phyloP scores from a whole-genome alignment of 306 rosid genomes.

The Cyamopsis tetragonoloba region DNA sequence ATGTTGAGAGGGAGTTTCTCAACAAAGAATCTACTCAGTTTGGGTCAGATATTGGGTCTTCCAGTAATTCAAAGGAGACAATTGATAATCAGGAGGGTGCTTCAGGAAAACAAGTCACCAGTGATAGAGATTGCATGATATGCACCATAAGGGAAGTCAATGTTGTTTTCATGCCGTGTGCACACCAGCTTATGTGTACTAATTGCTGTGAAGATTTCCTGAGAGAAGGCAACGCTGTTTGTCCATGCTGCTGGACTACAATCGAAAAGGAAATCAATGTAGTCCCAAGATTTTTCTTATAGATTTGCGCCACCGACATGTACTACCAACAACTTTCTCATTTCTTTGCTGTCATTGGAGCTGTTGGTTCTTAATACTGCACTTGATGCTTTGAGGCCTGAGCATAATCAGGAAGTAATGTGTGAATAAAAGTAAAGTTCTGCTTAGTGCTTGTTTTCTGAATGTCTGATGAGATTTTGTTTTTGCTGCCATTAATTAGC shows the following conservation, averaged over 20 bases:
- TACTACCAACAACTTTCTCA: conserved; percentile 2
- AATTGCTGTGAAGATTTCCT: conserved; percentile 70
- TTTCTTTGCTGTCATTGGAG: conserved; percentile 20
- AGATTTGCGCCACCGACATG: neutral
- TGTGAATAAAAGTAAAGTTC: conserved; percentile 35
- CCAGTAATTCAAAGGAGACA: conserved; percentile 67
- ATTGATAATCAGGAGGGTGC: conserved; percentile 54
- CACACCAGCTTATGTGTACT: conserved; percentile 84
- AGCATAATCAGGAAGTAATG: conserved; percentile 31
- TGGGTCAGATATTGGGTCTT: too few species aligned
- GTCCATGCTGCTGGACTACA: conserved; percentile 79
- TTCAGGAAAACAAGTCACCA: conserved; percentile 50
- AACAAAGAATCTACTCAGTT: too few species aligned
- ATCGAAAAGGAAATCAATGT: conserved; percentile 71
- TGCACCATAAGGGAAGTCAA: conserved; percentile 80
- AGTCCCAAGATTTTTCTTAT: too few species aligned
- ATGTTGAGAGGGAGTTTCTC: conserved; percentile 80
- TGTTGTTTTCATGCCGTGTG: conserved; percentile 88
- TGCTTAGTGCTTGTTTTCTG: neutral
- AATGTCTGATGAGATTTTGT: conserved; percentile 13
- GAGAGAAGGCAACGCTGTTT: conserved; percentile 57
- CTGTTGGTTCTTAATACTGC: too few species aligned
- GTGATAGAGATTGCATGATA: conserved; percentile 70
- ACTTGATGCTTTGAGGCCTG: conserved; percentile 13
- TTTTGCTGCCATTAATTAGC: conserved; percentile 3